phyloP scores from a whole-genome alignment of 305 asterid genomes.

The Fraxinus latifolia region DNA sequence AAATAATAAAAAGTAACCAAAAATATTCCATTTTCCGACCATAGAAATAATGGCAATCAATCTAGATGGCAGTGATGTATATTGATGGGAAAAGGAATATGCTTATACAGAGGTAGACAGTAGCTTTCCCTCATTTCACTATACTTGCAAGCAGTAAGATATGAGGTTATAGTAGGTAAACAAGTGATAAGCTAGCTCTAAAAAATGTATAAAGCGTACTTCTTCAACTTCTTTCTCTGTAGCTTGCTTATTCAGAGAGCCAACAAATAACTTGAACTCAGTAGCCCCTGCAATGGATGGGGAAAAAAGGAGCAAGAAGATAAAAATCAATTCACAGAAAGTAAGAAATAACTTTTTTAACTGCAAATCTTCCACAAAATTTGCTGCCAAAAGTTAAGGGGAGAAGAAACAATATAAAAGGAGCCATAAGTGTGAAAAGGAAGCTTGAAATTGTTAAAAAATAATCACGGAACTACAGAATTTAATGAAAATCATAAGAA shows the following conservation, averaged over 20 bases:
- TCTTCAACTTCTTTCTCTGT: constrained; percentile 92
- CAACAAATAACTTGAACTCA: constrained; percentile 90
- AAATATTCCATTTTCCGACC: neutral
- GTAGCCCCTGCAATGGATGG: constrained; percentile 59
- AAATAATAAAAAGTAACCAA: neutral
- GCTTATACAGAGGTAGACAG: constrained; percentile 4
- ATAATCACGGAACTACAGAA: neutral
- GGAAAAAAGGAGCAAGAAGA: constrained; percentile 23
- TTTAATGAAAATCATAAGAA: constrained; percentile 5
- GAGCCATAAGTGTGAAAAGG: constrained; percentile 7
- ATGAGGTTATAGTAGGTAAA: constrained; percentile 9
- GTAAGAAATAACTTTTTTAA: neutral
- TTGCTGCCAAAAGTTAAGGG: neutral
- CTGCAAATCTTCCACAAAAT: constrained; percentile 2
- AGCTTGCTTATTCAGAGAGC: constrained; percentile 85
- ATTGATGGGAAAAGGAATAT: neutral
- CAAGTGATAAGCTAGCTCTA: constrained; percentile 13
- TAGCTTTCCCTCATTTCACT: constrained; percentile 1
- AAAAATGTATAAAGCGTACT: constrained; percentile 43
- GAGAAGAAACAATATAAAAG: constrained; percentile 8
- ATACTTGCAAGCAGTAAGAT: neutral
- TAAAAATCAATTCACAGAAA: constrained; percentile 7
- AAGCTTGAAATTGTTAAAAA: neutral
- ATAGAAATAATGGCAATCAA: neutral
- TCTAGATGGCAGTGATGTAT: neutral